Percentiles rank a stretch among this genome's conserved stretches.
phyloP scores from a whole-genome alignment of 208 protist genomes.

The Histomonas meleagridis region DNA sequence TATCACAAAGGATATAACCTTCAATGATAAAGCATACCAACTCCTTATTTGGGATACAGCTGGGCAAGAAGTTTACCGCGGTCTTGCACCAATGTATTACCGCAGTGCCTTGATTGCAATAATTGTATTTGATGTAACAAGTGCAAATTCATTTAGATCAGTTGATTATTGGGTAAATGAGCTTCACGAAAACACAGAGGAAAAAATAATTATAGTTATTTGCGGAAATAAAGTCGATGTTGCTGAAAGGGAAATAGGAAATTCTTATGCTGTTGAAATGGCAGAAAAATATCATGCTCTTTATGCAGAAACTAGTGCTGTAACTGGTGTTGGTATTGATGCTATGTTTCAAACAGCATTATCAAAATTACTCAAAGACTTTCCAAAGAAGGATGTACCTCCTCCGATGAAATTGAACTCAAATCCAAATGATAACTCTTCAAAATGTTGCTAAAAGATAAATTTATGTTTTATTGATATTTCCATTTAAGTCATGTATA shows the following conservation, averaged over 20 bases:
- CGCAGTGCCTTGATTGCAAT: neutral
- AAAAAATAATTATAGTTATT: neutral
- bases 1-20: neutral
- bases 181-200: neutral
- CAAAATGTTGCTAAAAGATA: too few species aligned
- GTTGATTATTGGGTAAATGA: neutral
- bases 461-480: too few species aligned
- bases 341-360: neutral
- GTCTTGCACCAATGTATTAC: constrained; percentile 27
- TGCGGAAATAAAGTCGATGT: neutral
- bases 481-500: too few species aligned
- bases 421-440: too few species aligned
- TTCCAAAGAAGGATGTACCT: too few species aligned
- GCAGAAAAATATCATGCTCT: neutral
- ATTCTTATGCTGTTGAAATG: neutral
- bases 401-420: too few species aligned
- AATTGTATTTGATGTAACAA: constrained; percentile 8
- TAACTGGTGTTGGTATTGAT: neutral
- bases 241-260: neutral
- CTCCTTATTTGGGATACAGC: constrained; percentile 24
- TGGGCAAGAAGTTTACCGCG: neutral
- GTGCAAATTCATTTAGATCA: neutral
- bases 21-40: neutral
- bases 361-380: constrained; percentile 15
- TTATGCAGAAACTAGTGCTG: neutral